A percentile compares a stretch with the other conserved stretches of the same genome.
Conservation (phyloP, 2,329 filamentous ascomycete species). For the Thielaviopsis ethacetica region DNA sequence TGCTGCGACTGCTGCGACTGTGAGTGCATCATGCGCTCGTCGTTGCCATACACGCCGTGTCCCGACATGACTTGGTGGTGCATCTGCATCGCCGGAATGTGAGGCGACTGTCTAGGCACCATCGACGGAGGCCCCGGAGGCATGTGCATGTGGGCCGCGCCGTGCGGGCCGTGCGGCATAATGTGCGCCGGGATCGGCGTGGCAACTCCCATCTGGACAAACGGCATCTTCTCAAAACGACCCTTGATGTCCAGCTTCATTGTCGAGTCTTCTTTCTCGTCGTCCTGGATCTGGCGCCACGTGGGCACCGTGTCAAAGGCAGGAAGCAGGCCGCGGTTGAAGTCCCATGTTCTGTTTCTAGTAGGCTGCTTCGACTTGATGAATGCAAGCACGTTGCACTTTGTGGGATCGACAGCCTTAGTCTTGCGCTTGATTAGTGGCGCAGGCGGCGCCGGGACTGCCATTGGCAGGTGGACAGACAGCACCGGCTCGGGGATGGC, state of each 20-base stretch:
- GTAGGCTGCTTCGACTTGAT: slow-evolving; percentile 40
- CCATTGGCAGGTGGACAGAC: neutral
- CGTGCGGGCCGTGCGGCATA: slow-evolving; percentile 59
- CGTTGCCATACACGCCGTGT: slow-evolving; percentile 46
- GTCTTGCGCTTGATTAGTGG: slow-evolving; percentile 54
- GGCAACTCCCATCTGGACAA: slow-evolving; percentile 31
- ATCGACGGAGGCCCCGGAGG: slow-evolving; percentile 27
- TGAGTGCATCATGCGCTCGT: slow-evolving; percentile 77
- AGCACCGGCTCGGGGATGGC: slow-evolving; percentile 13
- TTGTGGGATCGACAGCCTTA: slow-evolving; percentile 53
- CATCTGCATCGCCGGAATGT: slow-evolving; percentile 64
- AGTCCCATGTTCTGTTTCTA: slow-evolving; percentile 37
- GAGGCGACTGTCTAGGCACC: slow-evolving; percentile 41
- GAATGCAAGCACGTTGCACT: slow-evolving; percentile 38
- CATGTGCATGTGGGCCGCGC: slow-evolving; percentile 54
- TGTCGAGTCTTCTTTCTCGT: slow-evolving; percentile 49
- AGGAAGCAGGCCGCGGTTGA: slow-evolving; percentile 68
- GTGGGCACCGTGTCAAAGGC: slow-evolving; percentile 73
- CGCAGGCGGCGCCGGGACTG: slow-evolving; percentile 11
- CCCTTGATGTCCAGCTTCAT: slow-evolving; percentile 56
- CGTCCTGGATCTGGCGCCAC: slow-evolving; percentile 57
- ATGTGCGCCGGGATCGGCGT: slow-evolving; percentile 55
- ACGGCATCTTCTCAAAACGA: slow-evolving; percentile 53
- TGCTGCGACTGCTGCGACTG: slow-evolving; percentile 70
- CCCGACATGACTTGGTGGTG: slow-evolving; percentile 53